Base-by-base conservation (phyloP, 768 basidiomycete species). In the Mycena epipterygia region DNA sequence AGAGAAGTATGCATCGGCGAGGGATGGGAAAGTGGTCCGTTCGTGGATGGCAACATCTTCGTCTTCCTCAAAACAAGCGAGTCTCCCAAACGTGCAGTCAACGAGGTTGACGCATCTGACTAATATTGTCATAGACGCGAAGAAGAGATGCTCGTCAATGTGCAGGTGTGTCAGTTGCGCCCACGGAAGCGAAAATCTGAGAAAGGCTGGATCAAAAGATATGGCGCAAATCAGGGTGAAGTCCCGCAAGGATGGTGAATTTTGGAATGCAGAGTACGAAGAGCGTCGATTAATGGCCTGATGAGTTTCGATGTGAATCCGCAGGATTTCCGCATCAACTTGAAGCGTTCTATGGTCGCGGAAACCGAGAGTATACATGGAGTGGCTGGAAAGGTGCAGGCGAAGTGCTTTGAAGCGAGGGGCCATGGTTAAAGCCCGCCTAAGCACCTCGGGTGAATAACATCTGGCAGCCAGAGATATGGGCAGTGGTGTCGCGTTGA, bases 131-230 rank as follows among this genome's bases (percentile, higher is more conserved):
- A 57, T 41, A 12, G 56, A 39, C 4, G 11, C n/a, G 37, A 41
- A 57, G n/a, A 17, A 57, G 56, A 57, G 56, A 13, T n/a, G 37
- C 25, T 37, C 56, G 23, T 41, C 35, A 23, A 57, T 16, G 39
- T 37, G 6, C 25, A 57, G 23, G 25, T 41, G 37, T 41, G 56
- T 57, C 25, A 57, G 23, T 21, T 57, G 56, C 27, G 56, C 9
- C 56, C 56, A 57, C 23, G 56, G 56, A 25, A 57, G 56, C 6
- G 11, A 23, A 39, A 57, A 57, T 57, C 27, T 39, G 56, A 41
- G 56, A 6, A 57, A 23, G 56, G 27, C 39, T 17, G 56, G 21
- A 27, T 41, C 13, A 14, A 12, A 2, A 23, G 37, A 12, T 25
- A n/a, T 14, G 25, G 37, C 32, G 25, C 37, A 57, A 5, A 41